Evolutionary conservation across 345 rosid genomes (phyloP).

Genomic region (Limnanthes douglasii): DNA sequence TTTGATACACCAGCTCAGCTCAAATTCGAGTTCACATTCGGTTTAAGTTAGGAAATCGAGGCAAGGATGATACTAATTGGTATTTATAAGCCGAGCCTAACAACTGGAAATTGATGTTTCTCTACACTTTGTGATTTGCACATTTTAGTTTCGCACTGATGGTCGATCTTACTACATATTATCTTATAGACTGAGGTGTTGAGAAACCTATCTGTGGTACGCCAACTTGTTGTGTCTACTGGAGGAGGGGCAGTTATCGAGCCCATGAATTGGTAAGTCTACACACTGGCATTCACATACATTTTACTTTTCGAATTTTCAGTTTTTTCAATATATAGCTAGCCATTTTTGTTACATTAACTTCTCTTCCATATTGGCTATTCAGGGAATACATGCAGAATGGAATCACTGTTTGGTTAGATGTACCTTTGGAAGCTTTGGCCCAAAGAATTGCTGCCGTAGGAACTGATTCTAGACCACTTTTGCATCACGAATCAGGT

Average conservation of each 20-base stretch:
- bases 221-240: slow-evolving; percentile 70
- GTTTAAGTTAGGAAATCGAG: no score
- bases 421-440: slow-evolving; percentile 91
- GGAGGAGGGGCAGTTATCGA: slow-evolving; percentile 88
- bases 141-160: no score
- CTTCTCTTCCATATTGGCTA: slow-evolving; percentile 1
- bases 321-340: no score
- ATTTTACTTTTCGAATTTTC: no score
- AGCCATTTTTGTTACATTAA: neutral
- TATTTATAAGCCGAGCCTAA: no score
- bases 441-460: slow-evolving; percentile 87
- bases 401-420: slow-evolving; percentile 87
- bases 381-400: slow-evolving; percentile 65
- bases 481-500: slow-evolving; percentile 59
- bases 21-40: no score
- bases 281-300: neutral
- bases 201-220: slow-evolving; percentile 40
- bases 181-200: slow-evolving; percentile 48
- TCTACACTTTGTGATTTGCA: no score
- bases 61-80: no score
- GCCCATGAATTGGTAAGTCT: slow-evolving; percentile 64
- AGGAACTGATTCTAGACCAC: slow-evolving; percentile 81
- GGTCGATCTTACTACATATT: no score
- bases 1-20: no score
- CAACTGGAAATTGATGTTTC: no score